Conservation (phyloP, 331 rosid genomes). For the Telfairia occidentalis region DNA sequence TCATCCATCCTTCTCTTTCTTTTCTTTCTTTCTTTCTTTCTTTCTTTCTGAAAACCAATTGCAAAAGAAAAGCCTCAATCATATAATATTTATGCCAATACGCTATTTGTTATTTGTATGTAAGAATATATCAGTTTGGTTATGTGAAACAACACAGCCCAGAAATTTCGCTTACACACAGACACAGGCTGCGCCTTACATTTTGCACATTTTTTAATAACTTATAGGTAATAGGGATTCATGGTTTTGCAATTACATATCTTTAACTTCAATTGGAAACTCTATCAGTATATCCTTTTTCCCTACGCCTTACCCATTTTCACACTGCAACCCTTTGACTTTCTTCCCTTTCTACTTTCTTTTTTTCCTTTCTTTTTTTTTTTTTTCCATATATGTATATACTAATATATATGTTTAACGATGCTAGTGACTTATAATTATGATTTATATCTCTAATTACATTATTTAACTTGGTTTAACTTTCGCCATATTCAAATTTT, state of each 20-base stretch:
- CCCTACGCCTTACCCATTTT: background rate
- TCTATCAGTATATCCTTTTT: background rate
- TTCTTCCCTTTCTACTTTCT: background rate
- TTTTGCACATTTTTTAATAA: background rate
- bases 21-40: background rate
- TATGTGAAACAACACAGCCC: background rate
- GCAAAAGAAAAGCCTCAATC: background rate
- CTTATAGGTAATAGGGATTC: background rate
- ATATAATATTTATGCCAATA: background rate
- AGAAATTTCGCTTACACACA: background rate
- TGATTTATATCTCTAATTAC: too few species aligned
- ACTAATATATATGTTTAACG: too few species aligned
- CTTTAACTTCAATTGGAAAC: background rate
- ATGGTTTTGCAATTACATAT: background rate
- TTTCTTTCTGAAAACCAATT: too few species aligned
- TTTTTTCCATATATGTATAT: too few species aligned
- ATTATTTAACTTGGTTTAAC: too few species aligned
- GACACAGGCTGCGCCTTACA: too few species aligned
- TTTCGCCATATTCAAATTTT: too few species aligned
- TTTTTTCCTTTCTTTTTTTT: too few species aligned
- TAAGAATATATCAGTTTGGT: too few species aligned
- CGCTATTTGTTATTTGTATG: background rate
- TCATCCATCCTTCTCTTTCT: too few species aligned
- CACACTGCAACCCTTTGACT: background rate
- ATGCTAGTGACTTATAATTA: too few species aligned